phyloP scores from a whole-genome alignment of 2,329 filamentous ascomycete species.

The Ophidiomyces ophidiicola region DNA sequence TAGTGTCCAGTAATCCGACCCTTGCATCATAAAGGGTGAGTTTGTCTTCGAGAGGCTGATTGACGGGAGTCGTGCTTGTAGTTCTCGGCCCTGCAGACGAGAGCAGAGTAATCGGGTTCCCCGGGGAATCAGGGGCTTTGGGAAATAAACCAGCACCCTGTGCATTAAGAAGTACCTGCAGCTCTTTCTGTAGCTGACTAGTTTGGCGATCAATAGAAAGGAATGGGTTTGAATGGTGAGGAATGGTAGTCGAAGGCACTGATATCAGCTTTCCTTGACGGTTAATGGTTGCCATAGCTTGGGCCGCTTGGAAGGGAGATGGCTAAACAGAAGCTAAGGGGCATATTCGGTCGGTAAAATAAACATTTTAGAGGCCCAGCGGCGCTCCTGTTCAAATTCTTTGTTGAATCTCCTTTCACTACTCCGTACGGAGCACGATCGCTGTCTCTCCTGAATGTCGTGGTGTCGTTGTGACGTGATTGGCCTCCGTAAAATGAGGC shows the following conservation, averaged over 20 bases:
- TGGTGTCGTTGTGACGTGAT: slow-evolving; percentile 6
- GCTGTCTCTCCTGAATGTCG: neutral
- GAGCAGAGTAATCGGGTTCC: slow-evolving; percentile 32
- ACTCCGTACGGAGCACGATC: neutral
- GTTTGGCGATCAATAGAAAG: slow-evolving; percentile 42
- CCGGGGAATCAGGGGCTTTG: slow-evolving; percentile 36
- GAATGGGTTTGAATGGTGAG: slow-evolving; percentile 32
- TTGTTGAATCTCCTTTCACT: neutral
- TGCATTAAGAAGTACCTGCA: slow-evolving; percentile 49
- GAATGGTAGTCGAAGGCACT: slow-evolving; percentile 23
- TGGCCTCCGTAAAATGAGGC: slow-evolving; percentile 4
- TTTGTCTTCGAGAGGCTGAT: slow-evolving; percentile 33
- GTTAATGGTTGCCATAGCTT: slow-evolving; percentile 5
- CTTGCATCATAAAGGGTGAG: slow-evolving; percentile 43
- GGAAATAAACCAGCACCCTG: slow-evolving; percentile 46
- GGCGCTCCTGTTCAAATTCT: too few species aligned
- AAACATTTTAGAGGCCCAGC: too few species aligned
- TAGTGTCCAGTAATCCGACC: slow-evolving; percentile 45
- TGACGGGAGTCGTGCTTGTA: slow-evolving; percentile 28
- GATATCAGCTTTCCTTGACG: slow-evolving; percentile 15
- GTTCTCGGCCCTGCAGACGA: slow-evolving; percentile 22
- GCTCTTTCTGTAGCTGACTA: slow-evolving; percentile 43
- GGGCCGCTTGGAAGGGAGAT: too few species aligned
- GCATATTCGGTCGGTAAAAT: too few species aligned
- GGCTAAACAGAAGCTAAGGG: neutral